These are phyloP conservation scores for Colletotrichum sansevieriae DNA, from an alignment of 2,329 filamentous ascomycete species.

Conservation along the genomic window DNA sequence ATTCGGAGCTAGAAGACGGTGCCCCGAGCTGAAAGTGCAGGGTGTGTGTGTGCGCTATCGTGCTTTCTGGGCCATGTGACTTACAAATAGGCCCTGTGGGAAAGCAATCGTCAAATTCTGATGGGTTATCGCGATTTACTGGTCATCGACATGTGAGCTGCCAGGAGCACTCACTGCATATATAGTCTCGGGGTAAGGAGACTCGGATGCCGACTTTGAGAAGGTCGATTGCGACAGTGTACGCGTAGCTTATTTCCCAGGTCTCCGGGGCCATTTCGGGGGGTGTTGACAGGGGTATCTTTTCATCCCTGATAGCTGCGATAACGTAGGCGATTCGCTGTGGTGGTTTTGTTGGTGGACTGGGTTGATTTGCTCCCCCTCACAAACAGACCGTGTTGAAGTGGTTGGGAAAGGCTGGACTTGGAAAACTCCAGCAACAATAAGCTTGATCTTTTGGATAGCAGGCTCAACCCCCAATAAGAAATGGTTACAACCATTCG, in stretches of 20 bases:
- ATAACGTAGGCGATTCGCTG: slow-evolving; percentile 8
- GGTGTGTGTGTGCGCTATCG: background rate
- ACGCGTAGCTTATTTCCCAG: slow-evolving; percentile 29
- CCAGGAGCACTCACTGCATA: background rate
- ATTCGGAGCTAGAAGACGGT: slow-evolving; percentile 16
- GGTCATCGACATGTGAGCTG: background rate
- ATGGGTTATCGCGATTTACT: background rate
- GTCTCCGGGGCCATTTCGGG: background rate
- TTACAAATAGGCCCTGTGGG: background rate
- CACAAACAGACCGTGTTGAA: no score
- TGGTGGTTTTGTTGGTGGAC: background rate
- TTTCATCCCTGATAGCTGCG: slow-evolving; percentile 20
- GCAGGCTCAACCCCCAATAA: accelerated
- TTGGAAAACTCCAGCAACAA: no score
- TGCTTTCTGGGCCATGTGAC: slow-evolving; percentile 16
- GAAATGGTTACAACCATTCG: accelerated
- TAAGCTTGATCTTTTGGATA: accelerated
- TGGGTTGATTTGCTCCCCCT: background rate
- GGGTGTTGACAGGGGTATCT: slow-evolving; percentile 29
- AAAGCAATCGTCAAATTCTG: background rate
- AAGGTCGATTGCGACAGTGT: slow-evolving; percentile 38
- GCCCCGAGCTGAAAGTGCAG: slow-evolving; percentile 16
- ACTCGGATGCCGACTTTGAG: slow-evolving; percentile 35
- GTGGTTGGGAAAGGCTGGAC: no score
- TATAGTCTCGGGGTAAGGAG: slow-evolving; percentile 19